Conservation (phyloP, 2,329 filamentous ascomycete genomes). For the Trichoderma brevicompactum region DNA sequence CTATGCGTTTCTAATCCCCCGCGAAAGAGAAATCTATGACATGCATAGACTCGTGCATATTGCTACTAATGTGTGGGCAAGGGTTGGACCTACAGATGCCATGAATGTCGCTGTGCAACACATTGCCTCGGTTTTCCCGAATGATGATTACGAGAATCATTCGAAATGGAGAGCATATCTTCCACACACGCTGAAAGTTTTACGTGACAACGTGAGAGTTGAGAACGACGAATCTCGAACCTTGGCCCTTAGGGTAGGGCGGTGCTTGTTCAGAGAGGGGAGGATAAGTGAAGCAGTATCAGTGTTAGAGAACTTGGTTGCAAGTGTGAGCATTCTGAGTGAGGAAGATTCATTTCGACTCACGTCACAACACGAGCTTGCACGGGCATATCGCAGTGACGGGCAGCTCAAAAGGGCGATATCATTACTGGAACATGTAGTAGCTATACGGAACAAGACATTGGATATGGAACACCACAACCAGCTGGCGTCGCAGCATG, state of each 20-base stretch:
- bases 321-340: constrained; percentile 16
- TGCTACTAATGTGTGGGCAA: constrained; percentile 34
- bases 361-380: constrained; percentile 15
- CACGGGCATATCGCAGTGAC: constrained; percentile 11
- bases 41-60: constrained; percentile 40
- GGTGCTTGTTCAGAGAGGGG: not conserved
- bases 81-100: constrained; percentile 2
- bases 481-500: constrained; percentile 10
- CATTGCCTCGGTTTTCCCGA: constrained; percentile 2
- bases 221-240: not conserved
- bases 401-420: constrained; percentile 17
- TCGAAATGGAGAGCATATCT: constrained; percentile 16
- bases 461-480: constrained; percentile 4
- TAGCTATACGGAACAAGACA: not conserved
- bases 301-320: constrained; percentile 15
- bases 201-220: not conserved
- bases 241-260: not conserved
- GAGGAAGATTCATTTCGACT: constrained; percentile 21
- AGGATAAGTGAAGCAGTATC: constrained; percentile 7
- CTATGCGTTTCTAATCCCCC: constrained; percentile 36
- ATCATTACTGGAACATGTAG: constrained; percentile 15
- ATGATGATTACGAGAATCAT: not conserved
- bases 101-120: constrained; percentile 6
- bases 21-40: constrained; percentile 34
- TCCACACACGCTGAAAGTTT: constrained; percentile 9